Base-by-base conservation (phyloP, 2,329 filamentous ascomycete species). In the Didymella pomorum region DNA sequence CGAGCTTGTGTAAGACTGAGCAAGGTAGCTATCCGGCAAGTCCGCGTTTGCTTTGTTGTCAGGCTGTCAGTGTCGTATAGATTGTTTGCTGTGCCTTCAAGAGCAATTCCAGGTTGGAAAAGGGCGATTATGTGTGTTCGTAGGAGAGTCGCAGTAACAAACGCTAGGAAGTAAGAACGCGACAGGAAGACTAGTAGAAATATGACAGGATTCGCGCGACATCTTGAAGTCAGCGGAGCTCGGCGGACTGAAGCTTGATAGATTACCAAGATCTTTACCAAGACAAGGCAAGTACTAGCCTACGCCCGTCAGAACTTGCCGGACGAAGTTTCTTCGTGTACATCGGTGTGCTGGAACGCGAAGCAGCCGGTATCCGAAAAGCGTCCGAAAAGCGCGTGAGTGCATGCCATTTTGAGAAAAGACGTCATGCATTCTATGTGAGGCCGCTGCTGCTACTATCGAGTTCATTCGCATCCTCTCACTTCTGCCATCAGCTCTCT, bases 341-440 rank as follows among this genome's bases (percentile, higher is more conserved):
- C 33, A 43, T 44, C 39, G 52, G 37, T 31, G 26, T 44, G 20
- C 42, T 57, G 47, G 48, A 52, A 35, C 28, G 31, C 47, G 28
- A 51, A 45, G 39, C 23, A 58, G 43, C 55, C 56, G 56, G 39
- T 25, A 54, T 54, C 56, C 56, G 56, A 41, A n/a, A n/a, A n/a
- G n/a, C n/a, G n/a, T n/a, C 14, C 35, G 56, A n/a, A n/a, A n/a
- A n/a, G 56, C 49, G 49, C 55, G 44, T 37, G 55, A 53, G 43
- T 43, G 35, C 48, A 48, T 53, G 39, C 45, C 56, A 39, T 28
- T 29, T 20, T 14, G 4, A 41, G 37, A 31, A 14, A n/a, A 18
- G 37, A 53, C 50, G 18, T 53, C 44, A 50, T 53, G 29, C 39
- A 44, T 45, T 39, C 47, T 37, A 25, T 5, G 16, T 43, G 21